phyloP scores from a whole-genome alignment of 768 basidiomycete genomes.

The Dentipellis sp. region DNA sequence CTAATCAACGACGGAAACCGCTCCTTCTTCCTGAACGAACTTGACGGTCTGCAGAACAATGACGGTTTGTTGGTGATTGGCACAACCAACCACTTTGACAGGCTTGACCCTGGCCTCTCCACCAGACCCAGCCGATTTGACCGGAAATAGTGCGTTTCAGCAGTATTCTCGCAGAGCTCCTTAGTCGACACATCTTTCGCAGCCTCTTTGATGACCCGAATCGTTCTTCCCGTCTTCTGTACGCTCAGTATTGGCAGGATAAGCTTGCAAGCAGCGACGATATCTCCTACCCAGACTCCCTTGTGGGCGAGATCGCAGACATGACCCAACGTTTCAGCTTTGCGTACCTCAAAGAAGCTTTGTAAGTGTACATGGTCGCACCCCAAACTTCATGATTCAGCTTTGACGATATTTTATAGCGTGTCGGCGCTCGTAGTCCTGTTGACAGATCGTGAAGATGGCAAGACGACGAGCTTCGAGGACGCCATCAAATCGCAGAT shows the following conservation, averaged over 20 bases:
- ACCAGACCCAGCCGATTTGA: constrained; percentile 79
- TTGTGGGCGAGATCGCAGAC: constrained; percentile 51
- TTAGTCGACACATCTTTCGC: background rate
- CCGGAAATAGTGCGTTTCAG: constrained; percentile 62
- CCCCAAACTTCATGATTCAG: background rate
- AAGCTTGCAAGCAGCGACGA: constrained; percentile 57
- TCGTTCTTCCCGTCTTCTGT: constrained; percentile 51
- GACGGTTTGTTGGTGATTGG: constrained; percentile 73
- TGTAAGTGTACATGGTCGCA: constrained; percentile 39
- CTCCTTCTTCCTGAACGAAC: constrained; percentile 83
- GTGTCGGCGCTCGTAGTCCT: constrained; percentile 60
- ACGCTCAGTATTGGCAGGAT: constrained; percentile 72
- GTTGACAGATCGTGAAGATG: constrained; percentile 40
- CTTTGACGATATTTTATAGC: constrained; percentile 25
- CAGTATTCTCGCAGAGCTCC: background rate
- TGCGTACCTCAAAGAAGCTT: constrained; percentile 84
- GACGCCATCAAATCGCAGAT: constrained; percentile 48
- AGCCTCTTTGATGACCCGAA: constrained; percentile 71
- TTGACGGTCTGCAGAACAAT: constrained; percentile 74
- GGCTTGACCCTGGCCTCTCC: constrained; percentile 69
- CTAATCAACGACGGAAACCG: constrained; percentile 71
- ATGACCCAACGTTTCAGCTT: constrained; percentile 68
- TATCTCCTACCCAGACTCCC: constrained; percentile 57
- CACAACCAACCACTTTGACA: constrained; percentile 79
- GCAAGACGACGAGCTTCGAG: constrained; percentile 42